These are phyloP conservation scores for Plasmodium sp. DNA, from an alignment of 169 alveolate genomes.

Conservation along the genomic window DNA sequence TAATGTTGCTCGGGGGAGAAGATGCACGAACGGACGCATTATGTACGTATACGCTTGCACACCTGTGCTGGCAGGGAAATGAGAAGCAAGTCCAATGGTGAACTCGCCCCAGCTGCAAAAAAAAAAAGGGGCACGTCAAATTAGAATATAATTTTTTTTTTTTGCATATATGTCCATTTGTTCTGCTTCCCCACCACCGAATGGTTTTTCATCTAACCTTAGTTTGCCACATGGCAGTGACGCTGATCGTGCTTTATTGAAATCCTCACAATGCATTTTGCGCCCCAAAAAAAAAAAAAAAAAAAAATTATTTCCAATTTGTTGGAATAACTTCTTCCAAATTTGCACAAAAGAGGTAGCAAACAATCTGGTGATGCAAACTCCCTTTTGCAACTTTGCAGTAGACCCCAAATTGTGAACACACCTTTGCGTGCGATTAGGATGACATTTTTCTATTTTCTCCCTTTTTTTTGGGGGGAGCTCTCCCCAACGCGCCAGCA, in stretches of 20 bases:
- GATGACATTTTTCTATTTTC: too few species aligned
- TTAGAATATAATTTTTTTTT: not conserved
- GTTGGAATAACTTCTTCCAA: not conserved
- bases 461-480: not conserved
- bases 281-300: not conserved
- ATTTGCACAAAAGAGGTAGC: not conserved
- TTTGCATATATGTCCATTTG: not conserved
- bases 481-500: not conserved
- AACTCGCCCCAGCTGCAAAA: not conserved
- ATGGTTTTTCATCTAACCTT: not conserved
- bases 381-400: not conserved
- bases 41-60: not conserved
- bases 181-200: not conserved
- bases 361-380: not conserved
- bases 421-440: not conserved
- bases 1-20: not conserved
- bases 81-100: not conserved
- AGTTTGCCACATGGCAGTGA: not conserved
- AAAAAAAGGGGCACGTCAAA: not conserved
- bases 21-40: not conserved
- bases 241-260: not conserved
- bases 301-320: not conserved
- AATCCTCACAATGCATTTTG: not conserved
- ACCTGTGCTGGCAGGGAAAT: not conserved
- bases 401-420: not conserved